Evolutionary conservation across 139 green algal genomes (phyloP).

Genomic region (Chlorella sp.): DNA sequence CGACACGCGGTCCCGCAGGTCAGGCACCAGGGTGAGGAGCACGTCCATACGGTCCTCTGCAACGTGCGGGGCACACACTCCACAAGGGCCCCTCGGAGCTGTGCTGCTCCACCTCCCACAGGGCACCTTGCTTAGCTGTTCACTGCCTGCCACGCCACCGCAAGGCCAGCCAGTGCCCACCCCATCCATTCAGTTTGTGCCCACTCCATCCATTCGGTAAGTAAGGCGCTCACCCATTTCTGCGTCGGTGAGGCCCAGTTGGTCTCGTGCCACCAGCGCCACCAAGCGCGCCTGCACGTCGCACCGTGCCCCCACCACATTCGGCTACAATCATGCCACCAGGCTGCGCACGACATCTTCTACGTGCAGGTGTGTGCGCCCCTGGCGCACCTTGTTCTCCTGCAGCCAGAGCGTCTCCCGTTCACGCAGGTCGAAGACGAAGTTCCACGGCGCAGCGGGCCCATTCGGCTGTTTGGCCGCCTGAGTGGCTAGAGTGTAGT

Average conservation of each 20-base stretch:
- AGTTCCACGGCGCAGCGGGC: not conserved
- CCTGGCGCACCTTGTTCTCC: not conserved
- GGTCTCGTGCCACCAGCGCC: not conserved
- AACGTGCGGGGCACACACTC: too few species aligned
- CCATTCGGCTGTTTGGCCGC: too few species aligned
- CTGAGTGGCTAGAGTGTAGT: too few species aligned
- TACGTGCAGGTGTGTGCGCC: not conserved
- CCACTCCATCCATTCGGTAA: too few species aligned
- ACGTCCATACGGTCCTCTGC: not conserved
- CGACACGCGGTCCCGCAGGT: not conserved
- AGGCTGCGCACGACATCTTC: not conserved
- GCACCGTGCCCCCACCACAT: not conserved
- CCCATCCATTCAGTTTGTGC: too few species aligned
- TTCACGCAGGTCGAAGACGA: not conserved
- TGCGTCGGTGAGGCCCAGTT: not conserved
- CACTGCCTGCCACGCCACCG: too few species aligned
- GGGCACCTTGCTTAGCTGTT: too few species aligned
- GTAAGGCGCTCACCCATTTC: not conserved
- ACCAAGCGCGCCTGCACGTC: not conserved
- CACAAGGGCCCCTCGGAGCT: too few species aligned
- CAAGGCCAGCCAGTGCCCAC: too few species aligned
- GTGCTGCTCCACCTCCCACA: too few species aligned
- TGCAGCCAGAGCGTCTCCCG: not conserved
- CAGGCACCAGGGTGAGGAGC: not conserved
- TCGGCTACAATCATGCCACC: not conserved